These are phyloP conservation scores for Lumnitzera racemosa DNA, from an alignment of 345 rosid species.

Conservation along the genomic window DNA sequence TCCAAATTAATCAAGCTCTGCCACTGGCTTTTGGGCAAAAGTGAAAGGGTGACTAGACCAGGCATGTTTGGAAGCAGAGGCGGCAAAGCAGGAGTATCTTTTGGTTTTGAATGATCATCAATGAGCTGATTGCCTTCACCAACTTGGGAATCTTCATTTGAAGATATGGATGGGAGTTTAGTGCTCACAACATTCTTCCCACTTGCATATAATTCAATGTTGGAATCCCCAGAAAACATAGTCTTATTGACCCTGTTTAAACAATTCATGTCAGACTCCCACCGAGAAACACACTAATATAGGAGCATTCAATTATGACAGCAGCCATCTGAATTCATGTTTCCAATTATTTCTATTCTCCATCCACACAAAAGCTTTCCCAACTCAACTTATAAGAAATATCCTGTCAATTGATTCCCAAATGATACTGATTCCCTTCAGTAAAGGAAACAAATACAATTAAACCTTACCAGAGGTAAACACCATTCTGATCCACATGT, in stretches of 20 bases:
- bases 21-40: constrained; percentile 96
- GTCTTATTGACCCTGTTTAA: constrained; percentile 67
- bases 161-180: constrained; percentile 74
- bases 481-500: constrained; percentile 91
- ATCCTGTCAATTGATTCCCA: too few species aligned
- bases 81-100: constrained; percentile 23
- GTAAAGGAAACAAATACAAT: not conserved
- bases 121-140: constrained; percentile 35
- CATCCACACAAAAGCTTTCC: too few species aligned
- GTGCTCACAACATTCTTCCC: constrained; percentile 67
- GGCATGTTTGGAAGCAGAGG: constrained; percentile 57
- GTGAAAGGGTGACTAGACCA: constrained; percentile 80
- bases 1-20: constrained; percentile 92
- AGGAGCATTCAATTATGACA: not conserved
- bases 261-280: constrained; percentile 2
- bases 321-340: not conserved
- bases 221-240: constrained; percentile 69
- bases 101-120: constrained; percentile 18
- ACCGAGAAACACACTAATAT: not conserved
- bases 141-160: constrained; percentile 40
- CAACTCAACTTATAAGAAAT: too few species aligned
- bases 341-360: too few species aligned
- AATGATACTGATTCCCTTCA: too few species aligned
- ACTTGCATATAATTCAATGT: constrained; percentile 61
- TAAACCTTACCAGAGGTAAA: constrained; percentile 68